Conservation (phyloP, 164 flowering plant species). For the Magnolia officinalis region DNA sequence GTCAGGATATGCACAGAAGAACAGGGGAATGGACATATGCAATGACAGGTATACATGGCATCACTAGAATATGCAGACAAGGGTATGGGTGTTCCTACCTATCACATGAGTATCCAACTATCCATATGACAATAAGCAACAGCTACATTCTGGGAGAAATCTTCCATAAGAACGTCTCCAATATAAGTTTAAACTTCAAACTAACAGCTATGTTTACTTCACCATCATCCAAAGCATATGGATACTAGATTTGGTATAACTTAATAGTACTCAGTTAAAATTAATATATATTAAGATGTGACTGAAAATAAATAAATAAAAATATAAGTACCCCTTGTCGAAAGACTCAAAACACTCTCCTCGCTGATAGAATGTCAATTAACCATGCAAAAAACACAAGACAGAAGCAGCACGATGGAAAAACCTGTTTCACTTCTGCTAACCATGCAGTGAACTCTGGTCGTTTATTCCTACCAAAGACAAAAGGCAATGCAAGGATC, state of each 20-base stretch:
- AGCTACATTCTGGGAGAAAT: background rate
- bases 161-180: background rate
- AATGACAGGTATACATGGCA: background rate
- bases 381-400: background rate
- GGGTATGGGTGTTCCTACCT: background rate
- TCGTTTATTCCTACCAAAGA: slow-evolving; percentile 70
- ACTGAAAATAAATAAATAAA: too few species aligned
- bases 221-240: background rate
- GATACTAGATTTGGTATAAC: background rate
- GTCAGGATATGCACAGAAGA: background rate
- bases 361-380: background rate
- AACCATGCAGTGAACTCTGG: slow-evolving; percentile 99
- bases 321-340: too few species aligned
- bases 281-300: too few species aligned
- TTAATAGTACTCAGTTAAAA: too few species aligned
- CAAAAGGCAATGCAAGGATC: background rate
- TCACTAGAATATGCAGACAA: too few species aligned
- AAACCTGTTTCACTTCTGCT: slow-evolving; percentile 84
- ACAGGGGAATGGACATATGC: background rate
- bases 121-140: background rate
- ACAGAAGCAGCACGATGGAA: background rate
- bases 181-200: background rate
- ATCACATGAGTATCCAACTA: too few species aligned
- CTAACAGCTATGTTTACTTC: background rate
- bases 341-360: too few species aligned